Percentiles rank a stretch among this genome's conserved stretches.
phyloP scores from a whole-genome alignment of 345 rosid genomes.

The Cardiospermum halicacabum region DNA sequence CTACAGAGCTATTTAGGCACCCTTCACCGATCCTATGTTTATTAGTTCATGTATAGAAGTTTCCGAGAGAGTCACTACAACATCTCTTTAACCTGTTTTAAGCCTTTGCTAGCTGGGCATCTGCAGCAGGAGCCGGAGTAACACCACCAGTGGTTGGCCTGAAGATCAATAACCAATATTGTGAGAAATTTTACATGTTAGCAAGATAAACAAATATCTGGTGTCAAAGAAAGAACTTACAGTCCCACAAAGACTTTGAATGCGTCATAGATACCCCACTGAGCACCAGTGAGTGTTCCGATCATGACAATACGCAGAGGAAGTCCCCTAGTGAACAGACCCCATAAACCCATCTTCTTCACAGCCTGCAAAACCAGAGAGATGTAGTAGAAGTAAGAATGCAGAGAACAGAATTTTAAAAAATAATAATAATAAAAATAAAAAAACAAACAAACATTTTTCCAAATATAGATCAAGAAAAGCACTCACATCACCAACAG shows the following conservation, averaged over 20 bases:
- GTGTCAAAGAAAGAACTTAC: conserved; percentile 64
- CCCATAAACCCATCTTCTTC: conserved; percentile 85
- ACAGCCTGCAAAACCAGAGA: conserved; percentile 59
- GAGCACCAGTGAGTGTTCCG: conserved; percentile 96
- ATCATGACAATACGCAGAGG: conserved; percentile 99
- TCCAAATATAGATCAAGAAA: background rate
- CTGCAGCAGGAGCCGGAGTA: conserved; percentile 46
- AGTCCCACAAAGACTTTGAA: conserved; percentile 97
- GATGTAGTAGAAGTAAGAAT: background rate
- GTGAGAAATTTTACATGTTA: background rate
- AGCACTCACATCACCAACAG: conserved; percentile 84
- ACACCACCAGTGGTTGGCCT: conserved; percentile 98
- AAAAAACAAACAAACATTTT: no score
- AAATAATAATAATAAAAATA: no score
- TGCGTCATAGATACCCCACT: conserved; percentile 96
- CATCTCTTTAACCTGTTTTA: conserved; percentile 15
- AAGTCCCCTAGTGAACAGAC: conserved; percentile 94
- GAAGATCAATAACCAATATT: conserved; percentile 16
- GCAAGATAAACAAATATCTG: background rate
- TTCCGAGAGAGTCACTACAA: conserved; percentile 8
- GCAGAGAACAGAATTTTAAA: background rate
- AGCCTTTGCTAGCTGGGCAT: conserved; percentile 37
- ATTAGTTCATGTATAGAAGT: conserved; percentile 24
- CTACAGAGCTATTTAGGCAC: conserved; percentile 27
- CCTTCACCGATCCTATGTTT: conserved; percentile 29